These are phyloP conservation scores for Flaveria robusta DNA, from an alignment of 129 eudicot genomes.

Conservation along the genomic window DNA sequence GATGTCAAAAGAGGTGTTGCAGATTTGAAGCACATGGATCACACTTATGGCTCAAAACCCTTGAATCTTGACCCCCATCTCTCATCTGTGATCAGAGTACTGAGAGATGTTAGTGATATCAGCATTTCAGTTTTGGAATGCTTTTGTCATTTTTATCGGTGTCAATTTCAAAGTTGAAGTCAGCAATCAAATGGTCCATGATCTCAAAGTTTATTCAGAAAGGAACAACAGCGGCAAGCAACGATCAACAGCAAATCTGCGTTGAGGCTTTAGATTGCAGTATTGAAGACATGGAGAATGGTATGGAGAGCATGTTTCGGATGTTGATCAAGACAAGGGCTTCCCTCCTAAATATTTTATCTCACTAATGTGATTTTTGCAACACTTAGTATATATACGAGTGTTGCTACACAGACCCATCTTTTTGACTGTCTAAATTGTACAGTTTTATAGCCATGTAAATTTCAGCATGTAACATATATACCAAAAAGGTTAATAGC, in stretches of 20 bases:
- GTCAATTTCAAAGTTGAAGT: conserved; percentile 37
- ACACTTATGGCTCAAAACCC: conserved; percentile 2
- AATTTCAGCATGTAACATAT: conserved; percentile 14
- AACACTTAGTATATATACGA: neutral
- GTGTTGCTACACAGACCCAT: neutral
- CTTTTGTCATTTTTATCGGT: conserved; percentile 33
- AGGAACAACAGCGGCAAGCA: conserved; percentile 8
- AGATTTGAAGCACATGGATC: conserved; percentile 34
- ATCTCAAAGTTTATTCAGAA: conserved; percentile 40
- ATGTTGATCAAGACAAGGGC: conserved; percentile 48
- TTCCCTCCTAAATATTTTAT: conserved; percentile 38
- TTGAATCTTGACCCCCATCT: conserved; percentile 36
- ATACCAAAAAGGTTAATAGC: too few species aligned
- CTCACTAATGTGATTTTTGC: conserved; percentile 13
- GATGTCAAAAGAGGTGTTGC: conserved; percentile 31
- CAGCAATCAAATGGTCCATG: conserved; percentile 41
- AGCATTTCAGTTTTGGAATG: conserved; percentile 34
- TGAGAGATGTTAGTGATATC: conserved; percentile 41
- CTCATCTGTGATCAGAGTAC: conserved; percentile 28
- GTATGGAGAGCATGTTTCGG: conserved; percentile 46
- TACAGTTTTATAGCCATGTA: conserved; percentile 19
- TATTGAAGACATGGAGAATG: conserved; percentile 44
- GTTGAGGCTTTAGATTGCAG: conserved; percentile 38
- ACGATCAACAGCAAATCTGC: conserved; percentile 27
- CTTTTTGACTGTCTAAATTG: conserved; percentile 15